Conservation (phyloP, 352 stramenopile species). For the Phytophthora idaei region DNA sequence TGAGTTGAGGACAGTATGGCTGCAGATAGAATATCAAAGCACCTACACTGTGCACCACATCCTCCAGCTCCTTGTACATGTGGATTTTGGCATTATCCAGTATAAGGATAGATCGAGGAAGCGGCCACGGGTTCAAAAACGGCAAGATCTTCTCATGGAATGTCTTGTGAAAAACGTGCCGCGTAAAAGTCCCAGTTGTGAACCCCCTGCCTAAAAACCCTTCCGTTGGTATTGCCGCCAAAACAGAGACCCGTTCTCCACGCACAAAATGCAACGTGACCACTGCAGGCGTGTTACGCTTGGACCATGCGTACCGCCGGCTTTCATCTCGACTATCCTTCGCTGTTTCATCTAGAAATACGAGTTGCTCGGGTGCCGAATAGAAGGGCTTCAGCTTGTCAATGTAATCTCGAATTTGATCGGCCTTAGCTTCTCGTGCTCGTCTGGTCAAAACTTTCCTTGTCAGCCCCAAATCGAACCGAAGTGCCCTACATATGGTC, state of each 20-base stretch:
- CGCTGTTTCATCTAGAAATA: constrained; percentile 2
- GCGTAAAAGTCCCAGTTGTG: too few relatives aligned
- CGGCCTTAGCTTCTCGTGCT: background rate
- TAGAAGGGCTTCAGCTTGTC: constrained; percentile 7
- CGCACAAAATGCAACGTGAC: too few relatives aligned
- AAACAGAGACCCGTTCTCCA: too few relatives aligned
- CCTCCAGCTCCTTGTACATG: constrained; percentile 14
- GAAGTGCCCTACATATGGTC: constrained; percentile 2
- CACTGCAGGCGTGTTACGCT: too few relatives aligned
- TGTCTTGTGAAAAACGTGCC: too few relatives aligned
- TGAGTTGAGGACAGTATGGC: constrained; percentile 10
- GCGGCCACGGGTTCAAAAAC: constrained; percentile 8
- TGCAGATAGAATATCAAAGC: constrained; percentile 9
- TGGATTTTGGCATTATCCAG: constrained; percentile 12
- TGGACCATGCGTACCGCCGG: too few relatives aligned
- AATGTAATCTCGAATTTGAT: constrained; percentile 6
- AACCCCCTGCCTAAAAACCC: too few relatives aligned
- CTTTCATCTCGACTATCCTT: constrained; percentile 6
- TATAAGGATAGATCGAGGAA: constrained; percentile 12
- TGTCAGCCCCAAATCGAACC: constrained; percentile 2
- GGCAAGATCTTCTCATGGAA: constrained; percentile 11
- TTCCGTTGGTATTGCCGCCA: too few relatives aligned
- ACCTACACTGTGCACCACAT: constrained; percentile 2
- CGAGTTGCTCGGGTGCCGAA: background rate
- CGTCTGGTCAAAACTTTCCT: background rate